phyloP scores from a whole-genome alignment of 805 yeast species.

The Hermanozyma aechmeae region DNA sequence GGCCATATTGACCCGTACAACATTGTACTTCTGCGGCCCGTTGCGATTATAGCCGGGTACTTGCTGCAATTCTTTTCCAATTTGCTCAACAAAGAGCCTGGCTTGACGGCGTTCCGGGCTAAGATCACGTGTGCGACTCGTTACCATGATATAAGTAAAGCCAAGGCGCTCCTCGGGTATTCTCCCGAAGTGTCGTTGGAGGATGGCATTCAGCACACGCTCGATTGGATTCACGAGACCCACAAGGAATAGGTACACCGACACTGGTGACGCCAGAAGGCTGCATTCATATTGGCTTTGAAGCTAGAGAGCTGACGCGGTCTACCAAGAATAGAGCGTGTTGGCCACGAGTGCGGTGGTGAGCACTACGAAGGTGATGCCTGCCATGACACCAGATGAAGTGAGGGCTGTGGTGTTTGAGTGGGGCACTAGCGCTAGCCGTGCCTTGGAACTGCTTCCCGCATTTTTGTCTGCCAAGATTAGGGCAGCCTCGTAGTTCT shows the following conservation, averaged over 20 bases:
- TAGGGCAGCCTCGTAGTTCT: no score
- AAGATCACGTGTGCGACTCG: slow-evolving; percentile 86
- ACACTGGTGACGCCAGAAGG: no score
- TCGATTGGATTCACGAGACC: slow-evolving; percentile 83
- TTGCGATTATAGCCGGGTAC: slow-evolving; percentile 80
- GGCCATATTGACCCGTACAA: slow-evolving; percentile 68
- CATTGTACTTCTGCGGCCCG: slow-evolving; percentile 58
- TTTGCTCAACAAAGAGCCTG: slow-evolving; percentile 74
- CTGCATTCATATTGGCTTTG: no score
- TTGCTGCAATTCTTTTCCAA: slow-evolving; percentile 67
- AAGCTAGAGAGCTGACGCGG: no score
- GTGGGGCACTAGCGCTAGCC: no score
- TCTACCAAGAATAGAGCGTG: no score
- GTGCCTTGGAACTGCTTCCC: no score
- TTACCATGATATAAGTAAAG: slow-evolving; percentile 86
- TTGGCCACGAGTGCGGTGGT: no score
- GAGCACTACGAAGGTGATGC: no score
- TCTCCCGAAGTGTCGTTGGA: slow-evolving; percentile 70
- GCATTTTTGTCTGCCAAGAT: no score
- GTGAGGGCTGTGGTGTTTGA: no score
- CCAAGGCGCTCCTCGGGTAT: slow-evolving; percentile 70
- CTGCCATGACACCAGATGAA: no score
- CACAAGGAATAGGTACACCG: slow-evolving; percentile 3
- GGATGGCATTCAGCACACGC: slow-evolving; percentile 69
- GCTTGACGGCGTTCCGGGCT: slow-evolving; percentile 93